A percentile compares a stretch with the other conserved stretches of the same genome.
These are phyloP conservation scores for Cercospora citrullina DNA, from an alignment of 2,329 filamentous ascomycete genomes.

Conservation along the genomic window DNA sequence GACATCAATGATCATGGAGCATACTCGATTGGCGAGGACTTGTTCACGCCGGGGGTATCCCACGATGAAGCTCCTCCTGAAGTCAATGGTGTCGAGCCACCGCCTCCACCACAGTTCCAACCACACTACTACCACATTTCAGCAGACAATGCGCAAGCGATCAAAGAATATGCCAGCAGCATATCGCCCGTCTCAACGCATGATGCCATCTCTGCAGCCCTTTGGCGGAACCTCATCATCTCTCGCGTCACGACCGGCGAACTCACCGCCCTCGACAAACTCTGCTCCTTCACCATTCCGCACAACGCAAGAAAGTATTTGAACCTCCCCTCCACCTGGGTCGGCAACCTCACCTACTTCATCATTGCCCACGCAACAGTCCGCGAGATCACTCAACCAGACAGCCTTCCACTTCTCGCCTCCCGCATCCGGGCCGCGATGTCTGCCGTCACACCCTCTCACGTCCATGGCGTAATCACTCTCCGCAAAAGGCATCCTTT, in stretches of 20 bases:
- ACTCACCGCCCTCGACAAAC: conserved; percentile 20
- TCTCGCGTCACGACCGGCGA: conserved; percentile 21
- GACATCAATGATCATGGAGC: conserved; percentile 25
- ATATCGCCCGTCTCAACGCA: conserved; percentile 24
- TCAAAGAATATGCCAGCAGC: conserved; percentile 21
- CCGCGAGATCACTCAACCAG: conserved; percentile 16
- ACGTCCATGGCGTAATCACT: conserved; percentile 21
- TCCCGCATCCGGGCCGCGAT: conserved; percentile 23
- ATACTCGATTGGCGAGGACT: conserved; percentile 12
- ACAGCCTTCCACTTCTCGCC: conserved; percentile 23
- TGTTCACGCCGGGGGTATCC: conserved; percentile 19
- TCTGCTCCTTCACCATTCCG: conserved; percentile 24
- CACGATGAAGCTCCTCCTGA: conserved; percentile 24
- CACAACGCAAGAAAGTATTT: conserved; percentile 26
- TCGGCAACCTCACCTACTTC: conserved; percentile 30
- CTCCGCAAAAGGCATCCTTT: conserved; percentile 20
- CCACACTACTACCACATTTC: conserved; percentile 22
- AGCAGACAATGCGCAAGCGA: conserved; percentile 17
- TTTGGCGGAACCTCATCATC: conserved; percentile 26
- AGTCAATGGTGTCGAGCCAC: conserved; percentile 17
- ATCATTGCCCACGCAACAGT: conserved; percentile 19
- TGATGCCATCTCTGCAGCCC: conserved; percentile 25
- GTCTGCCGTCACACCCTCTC: conserved; percentile 17
- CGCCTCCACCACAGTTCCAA: conserved; percentile 18
- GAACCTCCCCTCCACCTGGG: conserved; percentile 21